Evolutionary conservation across 225 moss, liverwort and hornwort species (phyloP).

Genomic region (Bryoerythrophyllum caledonicum): DNA sequence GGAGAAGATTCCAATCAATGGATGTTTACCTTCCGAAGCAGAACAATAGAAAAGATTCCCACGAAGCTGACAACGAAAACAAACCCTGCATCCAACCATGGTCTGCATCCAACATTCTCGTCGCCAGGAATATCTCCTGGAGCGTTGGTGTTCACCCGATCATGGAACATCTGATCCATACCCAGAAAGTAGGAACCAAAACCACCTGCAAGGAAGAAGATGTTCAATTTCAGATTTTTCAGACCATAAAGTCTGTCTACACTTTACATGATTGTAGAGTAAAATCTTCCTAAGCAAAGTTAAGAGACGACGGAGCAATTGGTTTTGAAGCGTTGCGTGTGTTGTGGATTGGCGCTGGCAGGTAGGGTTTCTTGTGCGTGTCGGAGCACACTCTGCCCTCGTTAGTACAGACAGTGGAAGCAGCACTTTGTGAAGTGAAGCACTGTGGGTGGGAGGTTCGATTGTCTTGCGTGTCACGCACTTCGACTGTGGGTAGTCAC

Average conservation of each 20-base stretch:
- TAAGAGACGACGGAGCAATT: no score
- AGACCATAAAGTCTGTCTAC: no score
- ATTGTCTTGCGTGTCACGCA: background rate
- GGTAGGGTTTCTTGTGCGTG: background rate
- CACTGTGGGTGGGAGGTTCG: background rate
- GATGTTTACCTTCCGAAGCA: conserved; percentile 80
- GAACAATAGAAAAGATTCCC: conserved; percentile 76
- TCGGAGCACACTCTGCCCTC: background rate
- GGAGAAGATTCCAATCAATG: background rate
- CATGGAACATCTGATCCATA: conserved; percentile 48
- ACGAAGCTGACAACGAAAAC: conserved; percentile 49
- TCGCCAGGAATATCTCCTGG: conserved; percentile 44
- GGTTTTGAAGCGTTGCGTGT: no score
- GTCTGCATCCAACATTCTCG: conserved; percentile 45
- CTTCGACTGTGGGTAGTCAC: background rate
- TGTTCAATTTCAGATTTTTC: background rate
- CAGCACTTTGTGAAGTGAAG: background rate
- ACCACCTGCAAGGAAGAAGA: conserved; percentile 52
- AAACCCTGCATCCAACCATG: conserved; percentile 67
- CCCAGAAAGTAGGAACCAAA: conserved; percentile 74
- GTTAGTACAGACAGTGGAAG: background rate
- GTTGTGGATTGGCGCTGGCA: no score
- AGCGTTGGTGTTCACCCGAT: conserved; percentile 25
- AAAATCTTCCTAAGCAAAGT: no score
- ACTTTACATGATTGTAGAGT: background rate